phyloP scores from a whole-genome alignment of 345 rosid species.

The Eucalyptus melliodora region DNA sequence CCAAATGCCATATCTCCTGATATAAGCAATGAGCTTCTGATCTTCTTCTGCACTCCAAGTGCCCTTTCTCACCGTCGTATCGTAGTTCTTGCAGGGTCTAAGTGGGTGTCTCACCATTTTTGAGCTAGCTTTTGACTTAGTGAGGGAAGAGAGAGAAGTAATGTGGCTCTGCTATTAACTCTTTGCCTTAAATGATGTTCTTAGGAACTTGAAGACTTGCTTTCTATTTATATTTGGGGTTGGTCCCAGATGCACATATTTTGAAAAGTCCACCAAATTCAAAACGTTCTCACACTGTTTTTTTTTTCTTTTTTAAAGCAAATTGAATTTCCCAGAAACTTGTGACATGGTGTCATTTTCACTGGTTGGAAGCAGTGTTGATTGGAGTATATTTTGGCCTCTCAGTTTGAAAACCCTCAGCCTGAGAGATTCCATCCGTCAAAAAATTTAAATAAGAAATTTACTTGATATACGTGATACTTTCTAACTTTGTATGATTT shows the following conservation, averaged over 20 bases:
- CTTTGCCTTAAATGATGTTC: background rate
- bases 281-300: background rate
- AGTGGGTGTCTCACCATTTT: background rate
- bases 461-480: background rate
- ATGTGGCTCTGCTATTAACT: background rate
- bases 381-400: background rate
- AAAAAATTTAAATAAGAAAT: background rate
- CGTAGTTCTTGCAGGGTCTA: background rate
- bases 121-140: background rate
- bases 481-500: background rate
- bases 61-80: background rate
- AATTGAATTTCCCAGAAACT: background rate
- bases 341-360: background rate
- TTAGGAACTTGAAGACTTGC: background rate
- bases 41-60: constrained; percentile 1
- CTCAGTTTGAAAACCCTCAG: background rate
- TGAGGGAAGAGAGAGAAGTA: background rate
- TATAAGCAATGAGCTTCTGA: background rate
- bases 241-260: background rate
- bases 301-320: background rate
- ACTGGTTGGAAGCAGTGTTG: background rate
- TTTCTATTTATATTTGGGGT: background rate
- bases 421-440: background rate
- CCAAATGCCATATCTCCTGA: background rate
- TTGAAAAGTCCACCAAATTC: background rate